Base-by-base conservation (phyloP, 768 basidiomycete species). In the Suillus variegatus region DNA sequence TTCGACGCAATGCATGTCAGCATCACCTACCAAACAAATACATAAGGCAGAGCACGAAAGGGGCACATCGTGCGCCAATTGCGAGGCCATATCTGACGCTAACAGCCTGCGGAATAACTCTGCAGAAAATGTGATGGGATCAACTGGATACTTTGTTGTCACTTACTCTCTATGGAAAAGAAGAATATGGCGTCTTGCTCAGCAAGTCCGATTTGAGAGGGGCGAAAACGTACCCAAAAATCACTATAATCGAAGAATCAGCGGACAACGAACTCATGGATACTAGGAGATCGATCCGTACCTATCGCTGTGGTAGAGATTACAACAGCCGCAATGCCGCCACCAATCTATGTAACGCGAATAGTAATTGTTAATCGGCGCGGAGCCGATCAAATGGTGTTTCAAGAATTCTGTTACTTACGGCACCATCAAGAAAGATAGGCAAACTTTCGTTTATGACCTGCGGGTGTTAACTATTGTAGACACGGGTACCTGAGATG, bases 391-490 rank as follows among this genome's bases (percentile, higher is more conserved):
- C 35, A 20, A 64, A 14, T 3, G 3, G 35, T 18, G 7, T 20
- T 32, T 13, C 20, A 22, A 44, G 35, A 13, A 35, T 38, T 38
- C 10, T 10, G 25, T 52, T 36, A 10, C 76, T 66, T 72, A 85
- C 82, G 20, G 91, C 91, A 68, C 86, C 87, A 71, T 93, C 91
- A 56, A 93, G 77, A 74, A 93, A 93, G 52, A 94, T 92, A 43
- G 91, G 91, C 64, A 94, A 84, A 77, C 89, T 90, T 73, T 93
- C 92, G 67, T 94, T 94, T 63, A 93, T 80, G 64, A 93, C 86
- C 92, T 92, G 52, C n/a, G 13, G 6, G 9, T 16, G 28, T 12
- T n/a, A 47, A n/a, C 44, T 64, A 20, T 67, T 46, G 20, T 18
- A 22, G 25, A 20, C 22, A 12, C 3, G 38, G 28, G 32, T 36